Conservation (phyloP, 163 green algal genomes). For the Volvox carteri region DNA sequence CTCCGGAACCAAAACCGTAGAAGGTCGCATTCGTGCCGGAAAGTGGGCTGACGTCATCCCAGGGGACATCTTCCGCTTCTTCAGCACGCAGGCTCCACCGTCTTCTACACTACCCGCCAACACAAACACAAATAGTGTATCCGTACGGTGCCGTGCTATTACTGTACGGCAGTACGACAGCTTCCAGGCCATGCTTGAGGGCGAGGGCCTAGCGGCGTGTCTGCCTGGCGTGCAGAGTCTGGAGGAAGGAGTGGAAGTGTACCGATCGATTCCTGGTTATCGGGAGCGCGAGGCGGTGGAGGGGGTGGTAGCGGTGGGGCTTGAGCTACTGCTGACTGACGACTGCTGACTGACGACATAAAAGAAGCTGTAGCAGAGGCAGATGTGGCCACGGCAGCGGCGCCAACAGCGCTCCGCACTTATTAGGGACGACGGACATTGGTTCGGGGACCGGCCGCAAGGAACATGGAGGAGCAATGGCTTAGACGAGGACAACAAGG, state of each 20-base stretch:
- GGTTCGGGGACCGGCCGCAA: too few species aligned
- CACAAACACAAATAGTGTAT: too few species aligned
- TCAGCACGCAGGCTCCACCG: neutral
- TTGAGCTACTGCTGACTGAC: conserved; percentile 13
- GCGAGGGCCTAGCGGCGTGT: conserved; percentile 25
- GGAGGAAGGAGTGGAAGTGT: conserved; percentile 36
- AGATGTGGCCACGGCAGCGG: too few species aligned
- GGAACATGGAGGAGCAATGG: too few species aligned
- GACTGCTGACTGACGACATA: too few species aligned
- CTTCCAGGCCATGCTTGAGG: conserved; percentile 31
- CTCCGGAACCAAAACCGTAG: conserved; percentile 34
- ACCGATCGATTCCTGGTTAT: conserved; percentile 28
- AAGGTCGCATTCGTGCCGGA: conserved; percentile 13
- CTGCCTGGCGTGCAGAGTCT: conserved; percentile 14
- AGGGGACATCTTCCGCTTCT: conserved; percentile 25
- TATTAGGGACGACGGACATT: too few species aligned
- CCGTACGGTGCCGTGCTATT: neutral
- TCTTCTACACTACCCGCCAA: too few species aligned
- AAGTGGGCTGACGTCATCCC: conserved; percentile 38
- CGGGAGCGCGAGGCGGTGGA: conserved; percentile 1
- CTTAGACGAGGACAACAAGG: too few species aligned
- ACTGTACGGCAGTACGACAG: conserved; percentile 39
- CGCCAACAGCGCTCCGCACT: neutral
- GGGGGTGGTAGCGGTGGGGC: conserved; percentile 30
- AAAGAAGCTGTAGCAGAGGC: neutral